Base-by-base conservation (phyloP, 2,329 filamentous ascomycete species). In the Aureobasidium sp. region DNA sequence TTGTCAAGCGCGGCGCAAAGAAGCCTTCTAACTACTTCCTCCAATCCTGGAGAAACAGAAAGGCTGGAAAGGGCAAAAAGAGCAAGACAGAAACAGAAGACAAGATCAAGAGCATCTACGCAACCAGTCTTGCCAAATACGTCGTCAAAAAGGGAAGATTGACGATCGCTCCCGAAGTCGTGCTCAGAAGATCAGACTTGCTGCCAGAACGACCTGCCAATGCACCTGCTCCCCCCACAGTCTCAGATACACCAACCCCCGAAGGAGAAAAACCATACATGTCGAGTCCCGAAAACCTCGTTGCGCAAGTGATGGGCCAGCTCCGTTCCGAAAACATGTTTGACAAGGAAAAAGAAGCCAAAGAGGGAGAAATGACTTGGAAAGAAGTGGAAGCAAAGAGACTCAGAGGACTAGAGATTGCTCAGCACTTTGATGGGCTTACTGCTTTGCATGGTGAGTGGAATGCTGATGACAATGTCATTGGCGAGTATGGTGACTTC, bases 81-180 rank as follows among this genome's bases (percentile, higher is more conserved):
- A 48, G 63, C 45, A 19, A 61, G 19, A 66, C 69, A 7, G 67
- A 70, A 3, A 66, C 68, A 8, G 67, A 70, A 7, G 64, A 69
- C n/a, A 72, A 72, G 62, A 73, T 73, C 63, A 74, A 75, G 44
- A 72, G 76, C 12, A 73, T 81, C n/a, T 80, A 75, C 64, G 78
- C 78, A 9, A 79, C 76, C n/a, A 77, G 74, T 8, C 71, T 81
- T 39, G 75, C 79, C 1, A 75, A 78, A 54, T 81, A 81, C 64
- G 79, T 81, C 2, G 75, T 79, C 63, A 81, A 81, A 69, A 76
- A 76, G 64, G 79, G 78, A 1, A 81, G 93, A 27, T 79, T 94
- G 69, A 97, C 93, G 0, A 84, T 97, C 4, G 85, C 92, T 66
- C 92, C 94, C 0, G 88, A 91, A 67, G 80, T 89, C 50, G 79